Percentiles rank a stretch among this genome's conserved stretches.
phyloP scores from a whole-genome alignment of 495 filamentous ascomycete species.

The Amphirosellinia nigrospora region DNA sequence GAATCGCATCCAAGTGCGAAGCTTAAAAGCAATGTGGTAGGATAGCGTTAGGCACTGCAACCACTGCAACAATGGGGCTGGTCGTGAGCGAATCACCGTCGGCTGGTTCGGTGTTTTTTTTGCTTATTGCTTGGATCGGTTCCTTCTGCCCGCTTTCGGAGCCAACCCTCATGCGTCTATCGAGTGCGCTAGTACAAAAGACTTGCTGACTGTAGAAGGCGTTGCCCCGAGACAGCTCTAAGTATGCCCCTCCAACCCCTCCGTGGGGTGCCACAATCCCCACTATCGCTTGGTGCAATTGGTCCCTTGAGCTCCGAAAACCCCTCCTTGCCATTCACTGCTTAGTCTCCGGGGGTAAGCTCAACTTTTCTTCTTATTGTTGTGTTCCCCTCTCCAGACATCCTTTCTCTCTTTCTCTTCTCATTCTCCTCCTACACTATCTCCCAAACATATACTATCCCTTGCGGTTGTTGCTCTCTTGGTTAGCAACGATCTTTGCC shows the following conservation, averaged over 20 bases:
- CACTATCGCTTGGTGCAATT: slow-evolving; percentile 17
- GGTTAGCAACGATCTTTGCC: slow-evolving; percentile 26
- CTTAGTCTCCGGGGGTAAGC: slow-evolving; percentile 24
- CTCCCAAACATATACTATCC: background rate
- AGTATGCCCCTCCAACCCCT: slow-evolving; percentile 14
- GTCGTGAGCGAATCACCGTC: slow-evolving; percentile 1
- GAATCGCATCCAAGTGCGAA: background rate
- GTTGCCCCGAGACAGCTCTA: background rate
- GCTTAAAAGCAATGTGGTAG: background rate
- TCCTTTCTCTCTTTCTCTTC: slow-evolving; percentile 24
- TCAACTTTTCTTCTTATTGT: slow-evolving; percentile 23
- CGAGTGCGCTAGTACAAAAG: slow-evolving; percentile 22
- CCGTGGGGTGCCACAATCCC: slow-evolving; percentile 15
- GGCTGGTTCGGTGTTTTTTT: slow-evolving; percentile 12
- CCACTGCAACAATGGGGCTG: background rate
- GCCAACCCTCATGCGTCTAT: slow-evolving; percentile 26
- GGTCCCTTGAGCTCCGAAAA: slow-evolving; percentile 32
- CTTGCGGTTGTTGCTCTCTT: slow-evolving; percentile 31
- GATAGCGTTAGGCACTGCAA: background rate
- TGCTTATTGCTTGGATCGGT: background rate
- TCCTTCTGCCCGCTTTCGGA: slow-evolving; percentile 42
- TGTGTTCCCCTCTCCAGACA: slow-evolving; percentile 24
- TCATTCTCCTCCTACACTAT: slow-evolving; percentile 8
- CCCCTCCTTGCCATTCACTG: slow-evolving; percentile 34
- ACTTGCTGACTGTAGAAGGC: slow-evolving; percentile 26